Evolutionary conservation across 345 rosid genomes (phyloP).

Genomic region (Moringa oleifera): DNA sequence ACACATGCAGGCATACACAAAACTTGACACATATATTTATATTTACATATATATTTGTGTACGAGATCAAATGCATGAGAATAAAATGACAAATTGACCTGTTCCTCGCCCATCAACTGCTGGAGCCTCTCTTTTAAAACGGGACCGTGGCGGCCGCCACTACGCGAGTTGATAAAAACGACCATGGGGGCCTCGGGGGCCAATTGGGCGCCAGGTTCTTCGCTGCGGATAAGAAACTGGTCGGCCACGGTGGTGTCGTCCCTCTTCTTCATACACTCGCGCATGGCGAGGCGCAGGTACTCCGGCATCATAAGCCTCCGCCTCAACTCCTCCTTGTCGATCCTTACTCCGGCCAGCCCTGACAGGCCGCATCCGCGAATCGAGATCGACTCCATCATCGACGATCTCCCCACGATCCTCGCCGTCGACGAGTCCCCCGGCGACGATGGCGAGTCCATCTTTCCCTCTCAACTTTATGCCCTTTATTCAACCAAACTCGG

Average conservation of each 20-base stretch:
- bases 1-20: no score
- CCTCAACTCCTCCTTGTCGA: conserved; percentile 65
- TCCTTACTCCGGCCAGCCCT: conserved; percentile 59
- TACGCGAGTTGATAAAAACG: conserved; percentile 70
- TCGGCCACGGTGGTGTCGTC: conserved; percentile 26
- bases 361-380: conserved; percentile 57
- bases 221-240: conserved; percentile 8
- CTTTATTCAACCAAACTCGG: not conserved
- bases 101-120: conserved; percentile 71
- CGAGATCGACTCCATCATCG: conserved; percentile 48
- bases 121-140: conserved; percentile 63
- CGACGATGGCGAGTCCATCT: conserved; percentile 51
- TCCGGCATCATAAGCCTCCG: conserved; percentile 51
- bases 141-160: conserved; percentile 88
- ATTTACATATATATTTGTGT: no score
- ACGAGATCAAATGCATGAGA: not conserved
- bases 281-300: conserved; percentile 66
- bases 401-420: conserved; percentile 52
- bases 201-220: not conserved
- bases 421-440: conserved; percentile 35
- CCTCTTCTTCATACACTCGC: conserved; percentile 47
- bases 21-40: no score
- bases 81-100: conserved; percentile 29
- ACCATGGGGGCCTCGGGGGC: conserved; percentile 70
- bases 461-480: not conserved